Conservation (phyloP, 208 protist species). For the Trypanosomatidae sp. region DNA sequence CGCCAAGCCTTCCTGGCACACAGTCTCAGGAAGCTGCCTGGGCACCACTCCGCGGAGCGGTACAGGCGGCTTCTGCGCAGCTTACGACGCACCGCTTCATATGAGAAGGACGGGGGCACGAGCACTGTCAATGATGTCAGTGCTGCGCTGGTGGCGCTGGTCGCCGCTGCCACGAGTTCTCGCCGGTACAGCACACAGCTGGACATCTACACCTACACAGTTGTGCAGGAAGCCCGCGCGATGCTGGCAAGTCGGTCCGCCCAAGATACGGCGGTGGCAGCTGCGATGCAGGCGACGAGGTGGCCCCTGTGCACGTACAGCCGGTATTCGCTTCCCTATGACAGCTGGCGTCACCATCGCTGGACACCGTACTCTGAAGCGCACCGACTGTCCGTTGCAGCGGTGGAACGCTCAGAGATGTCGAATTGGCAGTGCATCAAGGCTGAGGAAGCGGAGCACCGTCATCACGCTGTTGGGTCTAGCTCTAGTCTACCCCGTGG, state of each 20-base stretch:
- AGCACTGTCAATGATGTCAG: background rate
- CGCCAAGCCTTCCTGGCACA: background rate
- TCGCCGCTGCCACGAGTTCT: conserved; percentile 31
- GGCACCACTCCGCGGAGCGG: conserved; percentile 1
- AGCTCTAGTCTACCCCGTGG: background rate
- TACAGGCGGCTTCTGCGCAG: conserved; percentile 11
- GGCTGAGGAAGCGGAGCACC: background rate
- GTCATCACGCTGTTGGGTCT: background rate
- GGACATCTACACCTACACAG: conserved; percentile 37
- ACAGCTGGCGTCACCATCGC: conserved; percentile 2
- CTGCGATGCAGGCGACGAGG: background rate
- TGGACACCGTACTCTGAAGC: conserved; percentile 1
- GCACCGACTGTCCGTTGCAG: background rate
- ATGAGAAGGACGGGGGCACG: background rate
- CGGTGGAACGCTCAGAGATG: background rate
- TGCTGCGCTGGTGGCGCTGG: conserved; percentile 14
- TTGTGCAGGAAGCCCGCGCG: conserved; percentile 8
- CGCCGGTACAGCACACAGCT: conserved; percentile 31
- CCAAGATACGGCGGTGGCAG: background rate
- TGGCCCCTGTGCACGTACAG: background rate
- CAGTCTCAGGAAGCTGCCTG: conserved; percentile 6
- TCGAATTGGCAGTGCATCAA: background rate
- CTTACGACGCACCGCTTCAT: background rate
- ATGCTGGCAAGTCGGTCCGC: conserved; percentile 5
- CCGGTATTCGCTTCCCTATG: conserved; percentile 1